A percentile compares a stretch with the other conserved stretches of the same genome.
These are phyloP conservation scores for Glutinoglossum americanum DNA, from an alignment of 495 filamentous ascomycete genomes.

Conservation along the genomic window DNA sequence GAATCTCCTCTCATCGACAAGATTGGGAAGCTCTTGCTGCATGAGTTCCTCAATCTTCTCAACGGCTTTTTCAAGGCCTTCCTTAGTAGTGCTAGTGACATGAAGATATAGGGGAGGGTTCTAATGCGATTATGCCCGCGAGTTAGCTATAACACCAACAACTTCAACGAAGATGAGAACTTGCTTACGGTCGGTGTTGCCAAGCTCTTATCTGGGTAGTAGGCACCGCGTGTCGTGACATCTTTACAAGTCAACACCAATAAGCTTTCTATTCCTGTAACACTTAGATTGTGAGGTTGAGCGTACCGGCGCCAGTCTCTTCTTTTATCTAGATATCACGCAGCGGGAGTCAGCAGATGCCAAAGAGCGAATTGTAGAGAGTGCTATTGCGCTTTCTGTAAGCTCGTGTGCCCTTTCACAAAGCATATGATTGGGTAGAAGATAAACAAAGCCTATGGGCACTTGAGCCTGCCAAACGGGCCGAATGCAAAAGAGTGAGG, in stretches of 20 bases:
- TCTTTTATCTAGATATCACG: constrained; percentile 98
- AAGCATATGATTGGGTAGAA: constrained; percentile 16
- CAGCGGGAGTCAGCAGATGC: constrained; percentile 91
- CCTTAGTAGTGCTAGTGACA: constrained; percentile 80
- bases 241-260: constrained; percentile 42
- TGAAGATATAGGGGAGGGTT: constrained; percentile 88
- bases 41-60: constrained; percentile 77
- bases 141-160: constrained; percentile 1
- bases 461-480: constrained; percentile 13
- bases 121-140: constrained; percentile 23
- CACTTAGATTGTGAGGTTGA: constrained; percentile 31
- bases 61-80: constrained; percentile 74
- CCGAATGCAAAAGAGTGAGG: constrained; percentile 16
- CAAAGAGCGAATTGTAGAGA: constrained; percentile 44
- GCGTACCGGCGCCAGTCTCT: constrained; percentile 99
- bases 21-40: constrained; percentile 85
- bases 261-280: constrained; percentile 36
- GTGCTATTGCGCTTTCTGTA: constrained; percentile 58
- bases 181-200: constrained; percentile 66
- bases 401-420: constrained; percentile 51
- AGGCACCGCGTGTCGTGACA: constrained; percentile 93
- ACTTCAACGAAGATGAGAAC: not conserved
- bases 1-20: constrained; percentile 90
- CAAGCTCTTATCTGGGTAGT: constrained; percentile 95
- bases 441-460: constrained; percentile 9